Evolutionary conservation across 345 rosid species (phyloP).

Genomic region (Toxicodendron radicans): DNA sequence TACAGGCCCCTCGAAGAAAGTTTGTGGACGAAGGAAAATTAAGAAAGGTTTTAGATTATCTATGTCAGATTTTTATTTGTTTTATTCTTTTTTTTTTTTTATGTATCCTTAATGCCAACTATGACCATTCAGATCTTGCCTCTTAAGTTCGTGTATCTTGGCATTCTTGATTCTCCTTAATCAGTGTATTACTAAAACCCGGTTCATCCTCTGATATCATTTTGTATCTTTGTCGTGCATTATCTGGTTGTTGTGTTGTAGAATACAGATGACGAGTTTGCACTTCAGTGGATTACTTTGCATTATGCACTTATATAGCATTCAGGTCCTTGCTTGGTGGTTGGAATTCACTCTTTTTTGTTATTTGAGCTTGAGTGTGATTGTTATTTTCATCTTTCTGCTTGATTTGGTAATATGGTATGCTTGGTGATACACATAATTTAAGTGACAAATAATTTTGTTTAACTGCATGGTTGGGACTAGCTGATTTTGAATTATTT

Average conservation of each 20-base stretch:
- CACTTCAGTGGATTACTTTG: neutral
- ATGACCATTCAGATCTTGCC: conserved; percentile 9
- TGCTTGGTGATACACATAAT: neutral
- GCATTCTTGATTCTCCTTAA: conserved; percentile 1
- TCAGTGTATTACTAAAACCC: neutral
- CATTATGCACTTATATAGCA: neutral
- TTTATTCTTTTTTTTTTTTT: neutral
- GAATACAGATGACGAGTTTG: neutral
- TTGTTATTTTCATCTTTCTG: neutral
- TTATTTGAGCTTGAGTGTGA: conserved; percentile 6
- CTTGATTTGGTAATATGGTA: conserved; percentile 4
- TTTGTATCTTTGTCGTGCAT: neutral
- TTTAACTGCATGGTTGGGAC: neutral
- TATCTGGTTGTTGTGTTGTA: neutral
- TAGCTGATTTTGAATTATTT: neutral
- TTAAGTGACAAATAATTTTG: neutral
- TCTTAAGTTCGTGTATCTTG: neutral
- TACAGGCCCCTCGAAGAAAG: conserved; percentile 96
- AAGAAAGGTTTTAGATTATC: conserved; percentile 62
- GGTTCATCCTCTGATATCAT: neutral
- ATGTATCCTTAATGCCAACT: neutral
- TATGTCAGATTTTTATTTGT: neutral
- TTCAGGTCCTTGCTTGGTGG: conserved; percentile 5
- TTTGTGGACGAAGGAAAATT: conserved; percentile 98
- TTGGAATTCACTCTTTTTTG: conserved; percentile 7